These are phyloP conservation scores for Mucuna pruriens DNA, from an alignment of 306 rosid species.

Conservation along the genomic window DNA sequence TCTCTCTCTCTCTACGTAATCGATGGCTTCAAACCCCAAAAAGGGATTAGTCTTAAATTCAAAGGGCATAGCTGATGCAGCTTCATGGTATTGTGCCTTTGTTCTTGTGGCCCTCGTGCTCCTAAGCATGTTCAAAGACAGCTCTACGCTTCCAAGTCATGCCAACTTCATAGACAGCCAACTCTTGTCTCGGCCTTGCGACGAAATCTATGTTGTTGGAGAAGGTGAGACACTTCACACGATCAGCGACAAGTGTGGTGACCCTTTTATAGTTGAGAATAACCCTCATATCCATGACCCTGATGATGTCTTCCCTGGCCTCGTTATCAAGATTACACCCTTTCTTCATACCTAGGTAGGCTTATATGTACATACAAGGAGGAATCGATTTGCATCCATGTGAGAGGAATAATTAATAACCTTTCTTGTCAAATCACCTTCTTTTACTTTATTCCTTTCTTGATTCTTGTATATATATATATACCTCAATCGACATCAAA, in stretches of 20 bases:
- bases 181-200: slow-evolving; percentile 39
- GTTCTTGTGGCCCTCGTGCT: slow-evolving; percentile 43
- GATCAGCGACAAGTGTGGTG: slow-evolving; percentile 58
- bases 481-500: neutral
- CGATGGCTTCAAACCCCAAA: slow-evolving; percentile 39
- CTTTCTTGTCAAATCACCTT: neutral
- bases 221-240: slow-evolving; percentile 64
- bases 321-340: slow-evolving; percentile 40
- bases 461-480: neutral
- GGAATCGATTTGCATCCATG: neutral
- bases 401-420: neutral
- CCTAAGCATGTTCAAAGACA: slow-evolving; percentile 29
- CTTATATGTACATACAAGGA: neutral
- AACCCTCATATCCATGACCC: slow-evolving; percentile 67
- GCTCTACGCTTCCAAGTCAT: neutral
- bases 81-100: slow-evolving; percentile 55
- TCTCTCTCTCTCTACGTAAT: neutral
- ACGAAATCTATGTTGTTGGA: slow-evolving; percentile 62
- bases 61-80: slow-evolving; percentile 43
- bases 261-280: slow-evolving; percentile 61
- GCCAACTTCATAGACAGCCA: slow-evolving; percentile 2
- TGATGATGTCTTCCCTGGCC: slow-evolving; percentile 52
- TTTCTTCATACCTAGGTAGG: neutral
- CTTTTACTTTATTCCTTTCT: neutral
- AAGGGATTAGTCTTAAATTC: neutral